A percentile compares a stretch with the other conserved stretches of the same genome.
Evolutionary conservation across 345 rosid genomes (phyloP).

Genomic region (Euclidium syriacum): DNA sequence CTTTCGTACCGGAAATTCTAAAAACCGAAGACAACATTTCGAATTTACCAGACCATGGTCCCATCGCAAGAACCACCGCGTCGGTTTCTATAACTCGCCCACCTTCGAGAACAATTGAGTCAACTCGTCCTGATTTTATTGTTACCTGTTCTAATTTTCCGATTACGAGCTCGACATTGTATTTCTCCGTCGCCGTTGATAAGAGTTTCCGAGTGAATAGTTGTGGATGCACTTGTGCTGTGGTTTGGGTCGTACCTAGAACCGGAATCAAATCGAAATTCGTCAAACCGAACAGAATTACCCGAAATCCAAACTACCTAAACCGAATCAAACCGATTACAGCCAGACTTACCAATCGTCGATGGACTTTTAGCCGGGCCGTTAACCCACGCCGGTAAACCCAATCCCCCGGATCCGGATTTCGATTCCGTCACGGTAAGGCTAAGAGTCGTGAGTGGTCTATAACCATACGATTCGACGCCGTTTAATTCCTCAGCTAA

Average conservation of each 20-base stretch:
- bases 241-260: slow-evolving; percentile 55
- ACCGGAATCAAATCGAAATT: too few relatives aligned
- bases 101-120: slow-evolving; percentile 57
- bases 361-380: slow-evolving; percentile 46
- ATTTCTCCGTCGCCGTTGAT: slow-evolving; percentile 49
- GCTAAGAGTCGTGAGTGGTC: slow-evolving; percentile 61
- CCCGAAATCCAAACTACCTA: too few relatives aligned
- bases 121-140: slow-evolving; percentile 43
- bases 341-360: too few relatives aligned
- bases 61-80: slow-evolving; percentile 66
- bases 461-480: slow-evolving; percentile 64
- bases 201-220: slow-evolving; percentile 56
- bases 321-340: too few relatives aligned
- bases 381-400: slow-evolving; percentile 67
- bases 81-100: slow-evolving; percentile 58
- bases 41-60: slow-evolving; percentile 82
- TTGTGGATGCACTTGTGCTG: slow-evolving; percentile 85
- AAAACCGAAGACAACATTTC: slow-evolving; percentile 56
- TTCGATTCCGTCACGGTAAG: slow-evolving; percentile 53
- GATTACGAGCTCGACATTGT: slow-evolving; percentile 63
- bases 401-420: not conserved
- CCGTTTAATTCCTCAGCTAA: slow-evolving; percentile 75
- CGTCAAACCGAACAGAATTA: too few relatives aligned
- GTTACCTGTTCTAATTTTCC: slow-evolving; percentile 55
- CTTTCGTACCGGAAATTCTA: slow-evolving; percentile 69